phyloP scores from a whole-genome alignment of 495 filamentous ascomycete genomes.

The Podospora fimiseda region DNA sequence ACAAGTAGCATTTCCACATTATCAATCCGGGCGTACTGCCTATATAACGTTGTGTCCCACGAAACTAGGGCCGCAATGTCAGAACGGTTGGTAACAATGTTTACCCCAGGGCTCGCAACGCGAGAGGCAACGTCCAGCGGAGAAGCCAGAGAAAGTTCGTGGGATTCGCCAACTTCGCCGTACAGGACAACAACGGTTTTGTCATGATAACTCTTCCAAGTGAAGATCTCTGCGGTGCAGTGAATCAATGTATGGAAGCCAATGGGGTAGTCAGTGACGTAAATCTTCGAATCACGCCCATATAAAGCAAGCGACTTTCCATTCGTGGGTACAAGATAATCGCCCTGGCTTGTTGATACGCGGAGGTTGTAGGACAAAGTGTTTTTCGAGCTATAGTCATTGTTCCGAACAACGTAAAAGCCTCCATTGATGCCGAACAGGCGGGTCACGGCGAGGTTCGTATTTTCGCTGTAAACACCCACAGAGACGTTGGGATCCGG shows the following conservation, averaged over 20 bases:
- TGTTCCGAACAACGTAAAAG: slow-evolving; percentile 62
- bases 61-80: neutral
- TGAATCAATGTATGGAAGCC: slow-evolving; percentile 60
- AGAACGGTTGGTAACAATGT: neutral
- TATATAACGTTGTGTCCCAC: slow-evolving; percentile 4
- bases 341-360: slow-evolving; percentile 55
- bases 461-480: slow-evolving; percentile 39
- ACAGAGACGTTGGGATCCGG: slow-evolving; percentile 32
- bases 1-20: slow-evolving; percentile 39
- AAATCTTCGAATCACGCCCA: slow-evolving; percentile 67
- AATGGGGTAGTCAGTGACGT: slow-evolving; percentile 68
- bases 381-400: slow-evolving; percentile 37
- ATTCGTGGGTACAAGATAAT: slow-evolving; percentile 57
- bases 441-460: slow-evolving; percentile 53
- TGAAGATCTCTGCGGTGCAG: slow-evolving; percentile 71
- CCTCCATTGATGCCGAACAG: slow-evolving; percentile 34
- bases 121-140: no score
- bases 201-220: slow-evolving; percentile 37
- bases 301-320: slow-evolving; percentile 55
- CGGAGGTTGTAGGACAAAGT: slow-evolving; percentile 48
- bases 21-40: slow-evolving; percentile 7
- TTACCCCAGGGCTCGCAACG: slow-evolving; percentile 26
- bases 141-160: no score
- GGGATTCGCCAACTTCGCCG: slow-evolving; percentile 60
- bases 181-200: slow-evolving; percentile 61